A percentile compares a stretch with the other conserved stretches of the same genome.
These are phyloP conservation scores for Globisporangium polare DNA, from an alignment of 352 stramenopile genomes.

Conservation along the genomic window DNA sequence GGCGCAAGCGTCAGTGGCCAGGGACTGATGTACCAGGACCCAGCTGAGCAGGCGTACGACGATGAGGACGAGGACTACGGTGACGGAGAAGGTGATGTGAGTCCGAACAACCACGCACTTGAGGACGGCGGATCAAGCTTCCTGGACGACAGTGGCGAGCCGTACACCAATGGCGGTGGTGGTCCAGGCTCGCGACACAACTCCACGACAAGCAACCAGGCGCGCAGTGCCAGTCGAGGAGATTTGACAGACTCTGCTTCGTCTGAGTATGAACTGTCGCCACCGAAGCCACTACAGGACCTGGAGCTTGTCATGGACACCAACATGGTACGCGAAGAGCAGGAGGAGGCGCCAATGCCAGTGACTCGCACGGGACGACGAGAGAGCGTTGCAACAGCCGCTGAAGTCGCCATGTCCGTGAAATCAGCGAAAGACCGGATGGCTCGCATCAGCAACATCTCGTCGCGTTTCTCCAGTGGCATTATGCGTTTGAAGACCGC, in stretches of 20 bases:
- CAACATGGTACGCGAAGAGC: constrained; percentile 20
- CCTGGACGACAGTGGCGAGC: constrained; percentile 16
- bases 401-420: constrained; percentile 48
- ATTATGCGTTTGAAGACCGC: constrained; percentile 47
- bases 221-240: constrained; percentile 26
- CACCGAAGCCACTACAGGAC: constrained; percentile 12
- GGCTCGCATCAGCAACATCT: constrained; percentile 61
- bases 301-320: constrained; percentile 20
- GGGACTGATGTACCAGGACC: constrained; percentile 18
- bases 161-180: constrained; percentile 2
- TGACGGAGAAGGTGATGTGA: constrained; percentile 7
- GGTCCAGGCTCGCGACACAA: constrained; percentile 1
- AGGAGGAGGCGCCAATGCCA: constrained; percentile 11
- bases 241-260: constrained; percentile 28
- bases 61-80: constrained; percentile 50
- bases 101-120: not conserved
- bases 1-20: constrained; percentile 2
- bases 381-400: constrained; percentile 16
- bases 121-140: constrained; percentile 13
- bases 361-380: constrained; percentile 4
- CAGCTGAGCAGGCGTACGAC: constrained; percentile 23
- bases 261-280: constrained; percentile 15
- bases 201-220: constrained; percentile 6
- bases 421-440: constrained; percentile 56
- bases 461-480: constrained; percentile 64